Evolutionary conservation across 495 filamentous ascomycete species (phyloP), one percentile per base, ranked within the genome.

Genomic region (Xanthoparmelia taractica): DNA sequence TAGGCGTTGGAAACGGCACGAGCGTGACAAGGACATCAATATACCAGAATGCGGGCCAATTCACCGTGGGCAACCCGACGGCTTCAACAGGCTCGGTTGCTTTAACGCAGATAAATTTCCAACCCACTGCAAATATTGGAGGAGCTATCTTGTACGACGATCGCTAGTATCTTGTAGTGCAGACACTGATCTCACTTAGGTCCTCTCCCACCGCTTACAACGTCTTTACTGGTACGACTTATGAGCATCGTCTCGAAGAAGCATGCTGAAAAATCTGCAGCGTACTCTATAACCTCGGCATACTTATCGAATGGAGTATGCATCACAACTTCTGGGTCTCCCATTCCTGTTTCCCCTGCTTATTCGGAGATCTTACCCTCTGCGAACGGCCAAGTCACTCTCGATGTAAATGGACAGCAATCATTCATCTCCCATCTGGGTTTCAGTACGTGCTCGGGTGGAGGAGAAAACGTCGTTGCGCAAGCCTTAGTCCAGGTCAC

Each of bases 201-300:
- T 66, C 66, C 13, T 70, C 68, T 27, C 68, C 68, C 18, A 70
- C 68, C 10, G 68, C 68, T 45, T 70, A 70, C 45, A 70, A 70
- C 34, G 66, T 70, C 20, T 70, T 64, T 56, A 66, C 66, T 13
- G 68, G 52, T 63, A 58, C 38, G 54, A 29, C 33, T 36, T 40
- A 27, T 25, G n/a, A 25, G 18, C 23, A 38, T n/a, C 3, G 18
- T 20, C 1, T 11, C 15, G 25, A 55, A 38, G 2, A 15, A 7
- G 5, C 23, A 40, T 25, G 13, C 61, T 63, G 55, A 63, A 18
- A 17, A 8, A 41, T 36, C 4, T 37, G 38, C 41, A 63, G 61
- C 61, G 34, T 70, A 70, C 37, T 65, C 68, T 8, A 59, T 68
- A 31, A 68, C 66, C 18, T 62, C 60, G 4, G 63, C 57, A 29